These are phyloP conservation scores for Lasiodiplodia theobromae DNA, from an alignment of 2,329 filamentous ascomycete genomes.

Conservation along the genomic window DNA sequence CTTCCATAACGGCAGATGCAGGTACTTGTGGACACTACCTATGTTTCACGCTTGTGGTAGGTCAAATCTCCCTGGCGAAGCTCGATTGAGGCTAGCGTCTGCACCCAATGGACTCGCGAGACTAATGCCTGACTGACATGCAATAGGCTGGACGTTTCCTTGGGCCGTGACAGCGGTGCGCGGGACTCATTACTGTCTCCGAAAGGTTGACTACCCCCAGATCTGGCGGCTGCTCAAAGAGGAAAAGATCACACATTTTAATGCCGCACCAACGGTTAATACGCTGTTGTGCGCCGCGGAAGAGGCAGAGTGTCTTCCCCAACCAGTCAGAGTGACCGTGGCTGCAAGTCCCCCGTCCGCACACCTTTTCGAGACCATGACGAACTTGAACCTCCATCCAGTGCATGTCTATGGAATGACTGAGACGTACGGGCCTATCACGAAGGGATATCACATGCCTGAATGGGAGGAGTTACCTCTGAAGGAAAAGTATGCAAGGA, in stretches of 20 bases:
- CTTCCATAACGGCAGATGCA: slow-evolving; percentile 70
- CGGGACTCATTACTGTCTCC: slow-evolving; percentile 92
- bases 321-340: slow-evolving; percentile 84
- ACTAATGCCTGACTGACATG: neutral
- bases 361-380: slow-evolving; percentile 94
- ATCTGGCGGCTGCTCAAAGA: slow-evolving; percentile 91
- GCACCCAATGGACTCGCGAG: neutral
- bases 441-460: slow-evolving; percentile 88
- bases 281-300: slow-evolving; percentile 84
- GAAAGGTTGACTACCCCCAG: slow-evolving; percentile 92
- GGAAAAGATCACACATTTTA: slow-evolving; percentile 91
- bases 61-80: neutral
- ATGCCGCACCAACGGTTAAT: slow-evolving; percentile 95
- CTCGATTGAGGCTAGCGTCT: slow-evolving; percentile 33
- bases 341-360: slow-evolving; percentile 90
- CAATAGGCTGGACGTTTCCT: slow-evolving; percentile 78
- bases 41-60: slow-evolving; percentile 75
- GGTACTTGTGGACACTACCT: slow-evolving; percentile 90
- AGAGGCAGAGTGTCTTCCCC: slow-evolving; percentile 73
- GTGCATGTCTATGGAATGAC: slow-evolving; percentile 91
- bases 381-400: slow-evolving; percentile 80
- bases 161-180: slow-evolving; percentile 93
- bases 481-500: slow-evolving; percentile 82
- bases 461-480: slow-evolving; percentile 77
- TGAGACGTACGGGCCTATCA: slow-evolving; percentile 95